These are phyloP conservation scores for Chionographis japonica DNA, from an alignment of 106 monocot genomes.

Conservation along the genomic window DNA sequence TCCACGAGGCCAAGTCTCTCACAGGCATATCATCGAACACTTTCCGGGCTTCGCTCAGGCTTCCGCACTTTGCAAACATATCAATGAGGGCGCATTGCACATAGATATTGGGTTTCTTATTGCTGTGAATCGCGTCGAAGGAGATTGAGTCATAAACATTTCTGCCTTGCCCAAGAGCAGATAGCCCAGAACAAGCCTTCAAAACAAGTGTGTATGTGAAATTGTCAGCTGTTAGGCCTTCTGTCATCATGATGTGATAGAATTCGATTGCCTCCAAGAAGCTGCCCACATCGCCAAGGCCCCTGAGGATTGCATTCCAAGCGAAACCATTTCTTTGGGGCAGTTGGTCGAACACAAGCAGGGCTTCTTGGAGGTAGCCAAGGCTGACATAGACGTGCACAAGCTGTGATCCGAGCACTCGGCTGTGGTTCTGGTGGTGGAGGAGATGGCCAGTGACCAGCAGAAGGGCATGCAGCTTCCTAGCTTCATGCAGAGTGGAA, in stretches of 20 bases:
- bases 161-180: conserved; percentile 27
- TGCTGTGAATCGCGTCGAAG: background rate
- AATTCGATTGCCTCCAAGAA: conserved; percentile 22
- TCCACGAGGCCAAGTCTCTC: conserved; percentile 45
- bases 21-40: conserved; percentile 35
- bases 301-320: conserved; percentile 38
- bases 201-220: conserved; percentile 55
- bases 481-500: background rate
- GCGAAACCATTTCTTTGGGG: conserved; percentile 30
- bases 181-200: conserved; percentile 33
- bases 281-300: conserved; percentile 16
- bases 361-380: conserved; percentile 19
- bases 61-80: conserved; percentile 50
- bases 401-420: conserved; percentile 22
- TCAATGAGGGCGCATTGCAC: conserved; percentile 39
- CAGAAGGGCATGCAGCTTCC: conserved; percentile 23
- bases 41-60: conserved; percentile 22
- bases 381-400: conserved; percentile 19
- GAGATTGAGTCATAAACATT: conserved; percentile 18
- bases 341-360: conserved; percentile 25
- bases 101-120: conserved; percentile 20
- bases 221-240: conserved; percentile 26
- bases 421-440: background rate
- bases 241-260: conserved; percentile 22
- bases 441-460: conserved; percentile 25